Conservation (phyloP, 257 asterid species). For the Plantago elongata region DNA sequence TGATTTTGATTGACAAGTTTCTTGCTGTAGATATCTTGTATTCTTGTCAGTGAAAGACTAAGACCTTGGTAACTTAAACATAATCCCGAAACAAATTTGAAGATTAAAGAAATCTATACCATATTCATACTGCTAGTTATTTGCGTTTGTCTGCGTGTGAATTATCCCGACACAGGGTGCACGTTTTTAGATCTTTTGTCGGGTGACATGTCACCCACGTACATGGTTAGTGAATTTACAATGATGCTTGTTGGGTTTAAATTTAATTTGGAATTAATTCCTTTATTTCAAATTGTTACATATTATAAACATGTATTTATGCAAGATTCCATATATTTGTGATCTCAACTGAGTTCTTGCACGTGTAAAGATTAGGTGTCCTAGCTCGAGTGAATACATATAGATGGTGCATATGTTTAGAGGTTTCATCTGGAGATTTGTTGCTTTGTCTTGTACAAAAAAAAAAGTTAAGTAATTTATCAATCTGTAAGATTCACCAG, state of each 20-base stretch:
- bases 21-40: background rate
- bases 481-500: too few species aligned
- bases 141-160: too few species aligned
- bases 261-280: background rate
- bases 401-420: background rate
- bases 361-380: too few species aligned
- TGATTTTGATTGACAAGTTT: background rate
- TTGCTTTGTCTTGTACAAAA: constrained; percentile 1
- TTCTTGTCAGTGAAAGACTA: too few species aligned
- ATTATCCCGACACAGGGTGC: background rate
- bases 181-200: background rate
- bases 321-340: background rate
- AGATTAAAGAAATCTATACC: too few species aligned
- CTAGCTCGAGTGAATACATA: background rate
- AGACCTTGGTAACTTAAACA: too few species aligned
- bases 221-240: too few species aligned
- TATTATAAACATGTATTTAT: background rate
- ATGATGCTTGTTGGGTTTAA: background rate
- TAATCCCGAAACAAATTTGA: too few species aligned
- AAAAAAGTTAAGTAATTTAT: background rate
- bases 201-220: background rate
- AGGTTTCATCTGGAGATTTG: background rate
- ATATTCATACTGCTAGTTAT: too few species aligned
- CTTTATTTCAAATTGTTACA: background rate
- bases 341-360: background rate